Conservation (phyloP, 352 stramenopile genomes). For the Phytophthora multivora region DNA sequence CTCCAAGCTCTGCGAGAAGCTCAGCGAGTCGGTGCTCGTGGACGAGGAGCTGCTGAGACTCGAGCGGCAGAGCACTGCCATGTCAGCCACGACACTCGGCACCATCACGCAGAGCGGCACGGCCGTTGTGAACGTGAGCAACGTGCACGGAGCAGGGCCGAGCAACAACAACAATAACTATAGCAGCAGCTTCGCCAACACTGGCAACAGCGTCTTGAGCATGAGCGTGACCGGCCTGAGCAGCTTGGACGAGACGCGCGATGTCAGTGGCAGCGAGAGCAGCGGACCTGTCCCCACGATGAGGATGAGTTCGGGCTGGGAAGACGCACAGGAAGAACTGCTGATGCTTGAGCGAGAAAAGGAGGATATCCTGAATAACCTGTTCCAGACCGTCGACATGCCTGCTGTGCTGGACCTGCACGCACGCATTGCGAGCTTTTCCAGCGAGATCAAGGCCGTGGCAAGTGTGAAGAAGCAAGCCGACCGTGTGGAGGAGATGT, state of each 20-base stretch:
- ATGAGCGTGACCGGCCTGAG: conserved; percentile 27
- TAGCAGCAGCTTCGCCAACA: conserved; percentile 27
- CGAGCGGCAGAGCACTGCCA: conserved; percentile 65
- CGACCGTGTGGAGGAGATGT: conserved; percentile 68
- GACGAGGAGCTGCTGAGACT: conserved; percentile 72
- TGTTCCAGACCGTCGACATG: conserved; percentile 63
- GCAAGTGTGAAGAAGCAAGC: conserved; percentile 80
- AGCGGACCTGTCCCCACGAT: conserved; percentile 30
- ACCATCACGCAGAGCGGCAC: conserved; percentile 41
- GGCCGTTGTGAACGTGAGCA: conserved; percentile 41
- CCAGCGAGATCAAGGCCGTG: conserved; percentile 80
- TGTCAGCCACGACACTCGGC: conserved; percentile 63
- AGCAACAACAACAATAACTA: conserved; percentile 12
- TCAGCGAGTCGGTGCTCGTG: conserved; percentile 65
- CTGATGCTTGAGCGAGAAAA: conserved; percentile 69
- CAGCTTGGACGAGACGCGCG: conserved; percentile 32
- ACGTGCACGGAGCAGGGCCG: conserved; percentile 25
- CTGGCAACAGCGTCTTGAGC: conserved; percentile 22
- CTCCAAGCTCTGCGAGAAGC: conserved; percentile 72
- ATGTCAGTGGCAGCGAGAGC: conserved; percentile 41
- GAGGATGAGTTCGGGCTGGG: conserved; percentile 38
- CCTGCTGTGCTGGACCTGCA: conserved; percentile 76
- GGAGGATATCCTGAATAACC: conserved; percentile 69
- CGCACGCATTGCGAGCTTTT: conserved; percentile 70
- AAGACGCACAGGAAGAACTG: conserved; percentile 66